Evolutionary conservation across 805 yeast species (phyloP), one percentile per base, ranked within the genome.

Genomic region (Candida orba): DNA sequence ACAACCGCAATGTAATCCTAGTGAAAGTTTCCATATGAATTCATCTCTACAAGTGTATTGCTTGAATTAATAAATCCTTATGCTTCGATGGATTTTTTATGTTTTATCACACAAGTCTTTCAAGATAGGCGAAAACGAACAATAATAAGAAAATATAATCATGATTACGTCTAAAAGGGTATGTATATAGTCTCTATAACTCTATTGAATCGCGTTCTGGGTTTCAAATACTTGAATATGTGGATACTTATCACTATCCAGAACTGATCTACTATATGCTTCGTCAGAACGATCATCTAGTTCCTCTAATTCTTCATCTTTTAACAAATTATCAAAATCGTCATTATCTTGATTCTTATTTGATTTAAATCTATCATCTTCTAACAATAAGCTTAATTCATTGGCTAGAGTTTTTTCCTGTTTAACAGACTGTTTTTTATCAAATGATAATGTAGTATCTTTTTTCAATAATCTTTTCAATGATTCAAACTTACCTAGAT

Each of bases 401-500:
- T 62, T 57, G 1, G 69, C 65, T n/a, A 71, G 46, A 31, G 54
- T 58, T 33, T 44, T 53, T 34, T 60, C 64, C n/a, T 61, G 61
- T 6, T 43, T 54, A 45, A 14, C 44, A 38, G 13, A 54, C 48
- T 20, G 55, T 45, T 27, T 53, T 48, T 39, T 45, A 7, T 40
- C 47, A 32, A 49, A 47, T 44, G 41, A 52, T 50, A 43, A 52
- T 40, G 40, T 54, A 45, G 17, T 60, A 52, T 46, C 66, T 49
- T 47, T 62, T 57, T 58, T 53, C 10, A 70, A 65, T 36, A 65
- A 54, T 41, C 63, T 66, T 35, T 57, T 62, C 45, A 71, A 61
- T 31, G 68, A 68, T 47, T 72, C 73, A 54, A 78, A 78, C 32
- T 69, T 65, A 4, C 89, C 89, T 66, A 76, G 59, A 52, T 80